Evolutionary conservation across 805 yeast species (phyloP).

Genomic region (Spathaspora sp.): DNA sequence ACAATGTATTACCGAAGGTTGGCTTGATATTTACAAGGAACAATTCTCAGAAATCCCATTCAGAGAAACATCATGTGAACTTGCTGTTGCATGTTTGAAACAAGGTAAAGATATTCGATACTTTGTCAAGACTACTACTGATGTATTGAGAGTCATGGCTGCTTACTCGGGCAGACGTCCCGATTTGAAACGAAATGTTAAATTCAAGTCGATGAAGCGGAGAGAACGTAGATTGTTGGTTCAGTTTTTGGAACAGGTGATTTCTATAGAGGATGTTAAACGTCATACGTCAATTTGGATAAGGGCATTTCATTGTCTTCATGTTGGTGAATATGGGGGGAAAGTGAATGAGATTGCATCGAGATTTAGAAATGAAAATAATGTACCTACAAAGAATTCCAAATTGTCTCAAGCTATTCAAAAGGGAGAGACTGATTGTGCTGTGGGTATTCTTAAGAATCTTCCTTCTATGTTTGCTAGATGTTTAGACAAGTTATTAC

Average conservation of each 20-base stretch:
- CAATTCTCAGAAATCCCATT: conserved; percentile 7
- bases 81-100: conserved; percentile 3
- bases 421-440: not conserved
- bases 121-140: conserved; percentile 7
- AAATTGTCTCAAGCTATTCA: conserved; percentile 6
- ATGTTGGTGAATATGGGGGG: conserved; percentile 9
- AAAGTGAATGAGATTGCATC: conserved; percentile 5
- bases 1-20: conserved; percentile 10
- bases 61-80: conserved; percentile 6
- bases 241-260: conserved; percentile 7
- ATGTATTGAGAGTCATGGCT: conserved; percentile 10
- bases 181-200: not conserved
- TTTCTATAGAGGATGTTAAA: conserved; percentile 9
- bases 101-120: conserved; percentile 4
- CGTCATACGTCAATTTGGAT: conserved; percentile 6
- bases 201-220: conserved; percentile 8
- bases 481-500: conserved; percentile 7
- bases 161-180: conserved; percentile 2
- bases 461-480: conserved; percentile 9
- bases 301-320: conserved; percentile 10
- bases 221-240: conserved; percentile 5
- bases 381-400: conserved; percentile 8
- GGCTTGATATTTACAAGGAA: conserved; percentile 2
- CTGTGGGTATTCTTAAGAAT: conserved; percentile 1
- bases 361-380: conserved; percentile 6